Evolutionary conservation across 1,139 yeast species (phyloP), one percentile per base, ranked within the genome.

Genomic region (Pneumocystis oryctolagi): DNA sequence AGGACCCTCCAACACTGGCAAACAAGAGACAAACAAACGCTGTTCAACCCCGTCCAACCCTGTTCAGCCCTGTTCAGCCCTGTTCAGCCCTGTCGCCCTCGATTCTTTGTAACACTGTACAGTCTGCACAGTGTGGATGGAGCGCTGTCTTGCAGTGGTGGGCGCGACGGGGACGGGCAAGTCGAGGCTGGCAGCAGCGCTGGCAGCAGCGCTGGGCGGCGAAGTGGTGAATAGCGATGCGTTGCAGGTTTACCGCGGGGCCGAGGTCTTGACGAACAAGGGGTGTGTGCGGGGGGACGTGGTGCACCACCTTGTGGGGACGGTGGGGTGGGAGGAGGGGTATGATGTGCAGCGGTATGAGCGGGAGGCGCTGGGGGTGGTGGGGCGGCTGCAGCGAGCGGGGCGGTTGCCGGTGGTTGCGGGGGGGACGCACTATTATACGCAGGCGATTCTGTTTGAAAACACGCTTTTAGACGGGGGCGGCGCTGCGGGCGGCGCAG

Each of bases 171-270:
- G 55, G 1, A 12, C n/a, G 3, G 55, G 55, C 18, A 47, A 47
- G 5, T 47, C 55, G 9, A 12, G 30, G 80, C 80, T 85, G 66
- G 81, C 87, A 63, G 84, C 89, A 5, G 95, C 89, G 66, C 73
- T 92, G 18, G 97, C 97, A 8, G 79, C 80, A 67, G 79, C 80
- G 30, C 79, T 87, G 64, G 81, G 84, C 72, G 98, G 98, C 28
- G 97, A 94, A 73, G 80, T 92, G 69, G 87, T 92, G 69, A 92
- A 92, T 74, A 96, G 96, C 0, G 99, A 92, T 73, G 89, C 97
- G 2, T 90, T 92, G 97, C 98, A 94, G 74, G 87, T 92, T 74
- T 92, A 92, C 73, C 74, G 77, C 55, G 84, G 82, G 1, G 75
- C 84, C 1, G 89, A 87, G 30, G 81, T 82, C 35, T 88, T 92